phyloP scores from a whole-genome alignment of 2,329 filamentous ascomycete genomes.

The Cladophialophora carrionii region DNA sequence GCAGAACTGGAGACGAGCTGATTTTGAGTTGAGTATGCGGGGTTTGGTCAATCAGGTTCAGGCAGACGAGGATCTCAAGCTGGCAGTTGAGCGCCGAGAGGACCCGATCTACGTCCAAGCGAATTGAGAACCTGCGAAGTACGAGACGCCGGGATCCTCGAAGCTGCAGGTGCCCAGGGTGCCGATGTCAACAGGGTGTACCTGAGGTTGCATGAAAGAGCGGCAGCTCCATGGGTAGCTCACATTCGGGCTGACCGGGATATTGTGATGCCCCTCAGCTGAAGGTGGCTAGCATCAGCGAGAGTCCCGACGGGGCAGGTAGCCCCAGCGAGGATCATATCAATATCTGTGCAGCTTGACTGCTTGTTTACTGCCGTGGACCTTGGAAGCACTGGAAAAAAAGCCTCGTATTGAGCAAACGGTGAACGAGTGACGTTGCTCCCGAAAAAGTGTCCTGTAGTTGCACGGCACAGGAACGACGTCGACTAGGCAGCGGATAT shows the following conservation, averaged over 20 bases:
- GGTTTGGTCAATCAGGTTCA: conserved; percentile 21
- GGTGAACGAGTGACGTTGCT: conserved; percentile 3
- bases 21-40: conserved; percentile 28
- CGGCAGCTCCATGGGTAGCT: conserved; percentile 5
- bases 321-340: conserved; percentile 21
- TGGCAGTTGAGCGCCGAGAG: conserved; percentile 3
- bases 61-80: conserved; percentile 10
- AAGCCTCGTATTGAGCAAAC: conserved; percentile 9
- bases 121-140: conserved; percentile 14
- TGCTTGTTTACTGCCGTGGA: background rate
- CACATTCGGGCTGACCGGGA: conserved; percentile 18
- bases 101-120: conserved; percentile 28
- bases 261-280: conserved; percentile 8
- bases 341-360: conserved; percentile 1
- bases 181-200: conserved; percentile 5
- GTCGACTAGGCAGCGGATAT: conserved; percentile 15
- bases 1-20: conserved; percentile 8
- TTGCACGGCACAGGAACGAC: conserved; percentile 6
- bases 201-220: conserved; percentile 11
- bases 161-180: background rate
- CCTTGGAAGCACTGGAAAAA: background rate
- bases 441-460: conserved; percentile 5
- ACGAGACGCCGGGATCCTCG: conserved; percentile 2
- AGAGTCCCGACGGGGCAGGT: conserved; percentile 14
- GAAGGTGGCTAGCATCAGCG: conserved; percentile 29